Evolutionary conservation across 139 green algal genomes (phyloP).

Genomic region (Haematococcus sp.): DNA sequence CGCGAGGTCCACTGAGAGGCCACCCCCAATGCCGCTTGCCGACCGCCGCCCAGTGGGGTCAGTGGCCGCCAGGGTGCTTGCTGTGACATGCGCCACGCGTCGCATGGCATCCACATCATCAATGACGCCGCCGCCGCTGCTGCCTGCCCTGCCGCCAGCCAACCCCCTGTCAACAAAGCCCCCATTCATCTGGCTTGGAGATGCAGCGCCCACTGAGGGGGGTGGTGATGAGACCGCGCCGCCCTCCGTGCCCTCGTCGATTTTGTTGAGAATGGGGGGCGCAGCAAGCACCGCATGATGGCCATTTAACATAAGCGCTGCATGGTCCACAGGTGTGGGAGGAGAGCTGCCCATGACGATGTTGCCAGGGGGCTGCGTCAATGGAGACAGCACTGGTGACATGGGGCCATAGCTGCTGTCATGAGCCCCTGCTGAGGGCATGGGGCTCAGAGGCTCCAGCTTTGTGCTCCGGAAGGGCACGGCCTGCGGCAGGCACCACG

Average conservation of each 20-base stretch:
- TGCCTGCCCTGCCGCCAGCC: too few species aligned
- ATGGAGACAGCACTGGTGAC: not conserved
- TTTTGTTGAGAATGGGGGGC: constrained; percentile 8
- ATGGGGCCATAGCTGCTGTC: constrained; percentile 3
- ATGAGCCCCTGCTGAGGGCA: constrained; percentile 10
- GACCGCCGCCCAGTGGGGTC: too few species aligned
- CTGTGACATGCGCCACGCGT: too few species aligned
- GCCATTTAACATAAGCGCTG: too few species aligned
- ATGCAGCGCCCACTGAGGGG: too few species aligned
- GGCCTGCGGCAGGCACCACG: constrained; percentile 41
- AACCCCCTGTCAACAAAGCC: too few species aligned
- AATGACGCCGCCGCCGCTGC: too few species aligned
- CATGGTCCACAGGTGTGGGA: not conserved
- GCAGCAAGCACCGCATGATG: constrained; percentile 1
- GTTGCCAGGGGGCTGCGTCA: constrained; percentile 13
- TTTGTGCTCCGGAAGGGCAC: constrained; percentile 66
- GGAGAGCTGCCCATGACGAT: constrained; percentile 27
- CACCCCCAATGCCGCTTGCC: too few species aligned
- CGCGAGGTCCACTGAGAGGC: too few species aligned
- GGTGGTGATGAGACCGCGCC: not conserved
- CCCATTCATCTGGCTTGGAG: too few species aligned
- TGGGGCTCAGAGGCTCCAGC: constrained; percentile 63
- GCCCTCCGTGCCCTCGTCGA: constrained; percentile 12
- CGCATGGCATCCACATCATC: too few species aligned
- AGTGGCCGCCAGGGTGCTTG: too few species aligned